These are phyloP conservation scores for Cardamine chenopodiifolia DNA, from an alignment of 345 rosid genomes.

Conservation along the genomic window DNA sequence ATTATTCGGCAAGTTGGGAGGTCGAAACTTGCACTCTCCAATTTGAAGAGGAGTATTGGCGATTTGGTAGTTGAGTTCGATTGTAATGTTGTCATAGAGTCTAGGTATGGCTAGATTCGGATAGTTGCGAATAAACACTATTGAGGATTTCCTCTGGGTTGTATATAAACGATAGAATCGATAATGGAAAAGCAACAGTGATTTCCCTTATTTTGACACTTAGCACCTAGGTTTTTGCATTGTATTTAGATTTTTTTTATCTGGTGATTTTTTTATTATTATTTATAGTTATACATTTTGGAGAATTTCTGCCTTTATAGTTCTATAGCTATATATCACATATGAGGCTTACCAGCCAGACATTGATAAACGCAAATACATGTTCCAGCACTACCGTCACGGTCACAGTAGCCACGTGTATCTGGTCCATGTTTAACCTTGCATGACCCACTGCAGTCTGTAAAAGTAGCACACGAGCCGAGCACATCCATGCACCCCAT, in stretches of 20 bases:
- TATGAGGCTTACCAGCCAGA: not conserved
- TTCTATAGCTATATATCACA: not conserved
- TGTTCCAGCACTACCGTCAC: not conserved
- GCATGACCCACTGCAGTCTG: not conserved
- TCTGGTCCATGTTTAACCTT: not conserved
- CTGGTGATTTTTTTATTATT: not conserved
- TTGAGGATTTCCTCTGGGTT: no score
- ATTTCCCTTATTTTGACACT: no score
- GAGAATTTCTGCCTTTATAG: not conserved
- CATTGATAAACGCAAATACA: constrained; percentile 8
- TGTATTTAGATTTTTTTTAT: no score
- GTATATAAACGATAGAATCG: no score
- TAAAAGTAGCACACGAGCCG: constrained; percentile 18
- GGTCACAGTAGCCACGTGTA: constrained; percentile 12
- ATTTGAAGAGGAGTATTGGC: no score
- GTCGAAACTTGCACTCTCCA: no score
- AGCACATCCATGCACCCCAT: constrained; percentile 10
- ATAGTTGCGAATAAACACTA: no score
- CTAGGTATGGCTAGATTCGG: no score
- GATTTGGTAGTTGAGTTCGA: no score
- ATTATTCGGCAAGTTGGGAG: not conserved
- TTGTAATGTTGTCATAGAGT: no score
- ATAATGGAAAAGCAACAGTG: no score
- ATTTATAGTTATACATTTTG: not conserved
- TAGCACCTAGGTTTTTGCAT: no score